These are phyloP conservation scores for Carex kokanica DNA, from an alignment of 176 grass and related monocot genomes.

Conservation along the genomic window DNA sequence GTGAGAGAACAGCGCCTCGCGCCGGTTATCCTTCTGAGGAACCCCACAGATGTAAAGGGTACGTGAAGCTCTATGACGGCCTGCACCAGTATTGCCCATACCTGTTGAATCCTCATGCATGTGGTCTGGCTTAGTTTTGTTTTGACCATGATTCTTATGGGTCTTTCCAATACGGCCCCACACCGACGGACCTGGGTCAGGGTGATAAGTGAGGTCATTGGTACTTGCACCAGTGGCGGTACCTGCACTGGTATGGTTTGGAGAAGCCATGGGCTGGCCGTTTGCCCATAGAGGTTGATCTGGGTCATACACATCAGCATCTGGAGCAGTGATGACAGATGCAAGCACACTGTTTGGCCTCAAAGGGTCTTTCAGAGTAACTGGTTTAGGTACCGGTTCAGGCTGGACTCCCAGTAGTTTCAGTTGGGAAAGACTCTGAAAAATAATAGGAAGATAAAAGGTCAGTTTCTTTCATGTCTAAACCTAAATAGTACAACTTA, in stretches of 20 bases:
- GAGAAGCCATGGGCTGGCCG: background rate
- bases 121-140: conserved; percentile 11
- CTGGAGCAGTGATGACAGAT: conserved; percentile 41
- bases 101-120: conserved; percentile 9
- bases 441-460: conserved; percentile 29
- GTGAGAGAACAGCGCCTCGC: conserved; percentile 65
- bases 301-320: conserved; percentile 97
- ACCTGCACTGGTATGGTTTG: conserved; percentile 35
- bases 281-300: conserved; percentile 93
- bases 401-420: conserved; percentile 74
- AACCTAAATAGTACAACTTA: background rate
- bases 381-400: conserved; percentile 52
- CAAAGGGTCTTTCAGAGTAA: conserved; percentile 49
- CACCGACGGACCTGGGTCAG: conserved; percentile 58
- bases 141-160: background rate
- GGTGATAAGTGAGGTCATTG: conserved; percentile 19
- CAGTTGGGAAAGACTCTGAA: conserved; percentile 85
- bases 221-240: background rate
- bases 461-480: conserved; percentile 11
- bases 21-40: conserved; percentile 73
- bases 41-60: conserved; percentile 91
- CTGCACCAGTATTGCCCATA: background rate
- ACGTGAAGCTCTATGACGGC: conserved; percentile 79
- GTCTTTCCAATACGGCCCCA: conserved; percentile 57
- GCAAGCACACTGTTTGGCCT: conserved; percentile 49